Base-by-base conservation (phyloP, 306 rosid genomes). In the Abrus precatorius region DNA sequence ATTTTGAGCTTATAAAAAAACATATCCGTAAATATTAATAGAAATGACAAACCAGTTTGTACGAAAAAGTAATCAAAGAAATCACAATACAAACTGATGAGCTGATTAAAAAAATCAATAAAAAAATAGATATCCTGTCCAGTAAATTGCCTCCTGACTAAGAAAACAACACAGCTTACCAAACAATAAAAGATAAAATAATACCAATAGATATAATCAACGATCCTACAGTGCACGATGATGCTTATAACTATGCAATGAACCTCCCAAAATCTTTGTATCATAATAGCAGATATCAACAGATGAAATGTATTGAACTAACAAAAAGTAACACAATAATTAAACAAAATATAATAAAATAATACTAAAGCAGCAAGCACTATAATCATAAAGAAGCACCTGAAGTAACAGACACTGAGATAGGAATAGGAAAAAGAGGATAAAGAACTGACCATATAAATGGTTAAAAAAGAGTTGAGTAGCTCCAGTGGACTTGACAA, bases 401-500 rank as follows among this genome's bases (percentile, higher is more conserved):
- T 29, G 27, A 56, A 68, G 14, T 29, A 30, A 66, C 9, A 41
- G 33, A 36, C 6, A 71, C 0, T 13, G 0, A 56, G 43, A 71
- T 7, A 70, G 13, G 30, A 20, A 6, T 4, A 40, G 45, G 69
- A 29, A 62, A 10, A 5, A 20, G 34, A 20, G 60, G 28, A 30
- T 7, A 65, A 40, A 72, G 47, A 49, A 84, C 93, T 10, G 36
- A 93, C 98, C 98, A 38, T 93, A 93, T 80, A 93, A 85, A 76
- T 93, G 97, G 86, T 93, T 93, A 83, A 93, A 93, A 73, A 90
- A 87, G 79, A 93, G 85, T 66, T 90, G 98, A 67, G 93, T 85
- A 32, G 98, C 98, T n/a, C 97, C 98, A 10, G 98, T 89, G 67
- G 87, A 82, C 72, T 85, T 82, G 72, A 92, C 77, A 77, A 93